Base-by-base conservation (phyloP, 352 stramenopile species). In the Globisporangium echinulatum region DNA sequence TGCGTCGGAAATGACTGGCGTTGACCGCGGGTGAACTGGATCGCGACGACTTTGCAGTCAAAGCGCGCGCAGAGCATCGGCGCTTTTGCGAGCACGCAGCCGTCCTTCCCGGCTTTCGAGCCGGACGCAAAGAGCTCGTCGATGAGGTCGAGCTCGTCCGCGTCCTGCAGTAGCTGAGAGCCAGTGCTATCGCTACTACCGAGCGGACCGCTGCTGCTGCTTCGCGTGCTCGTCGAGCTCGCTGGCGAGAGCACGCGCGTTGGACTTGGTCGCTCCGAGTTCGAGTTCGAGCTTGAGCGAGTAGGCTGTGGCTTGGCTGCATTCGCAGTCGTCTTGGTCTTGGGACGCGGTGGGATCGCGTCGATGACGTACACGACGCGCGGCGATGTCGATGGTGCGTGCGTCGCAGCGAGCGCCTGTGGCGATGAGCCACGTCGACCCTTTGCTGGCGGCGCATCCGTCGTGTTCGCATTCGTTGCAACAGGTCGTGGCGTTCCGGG, bases 331-430 rank as follows among this genome's bases (percentile, higher is more conserved):
- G 55, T 53, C 14, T 66, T 68, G 17, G 43, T 55, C 33, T 65
- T 56, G 37, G 68, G 62, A 17, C 59, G 69, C 46, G 79, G 82
- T 11, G 83, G 81, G 7, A 93, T 65, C 10, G 84, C 84, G 53
- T 93, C 84, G 44, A 93, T 56, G 19, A 92, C 84, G 65, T 79
- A 90, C 4, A 93, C 75, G 36, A 93, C 82, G 36, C 72, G 72
- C 19, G 75, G 56, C 17, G 54, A 52, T 11, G 17, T 40, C 13
- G 43, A n/a, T 10, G 33, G 10, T 9, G 33, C 17, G 14, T 53
- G 36, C 10, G 37, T 37, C 36, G 33, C 44, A 48, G 15, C 47
- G 11, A 49, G 37, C 7, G 46, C 46, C 7, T 39, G 13, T 9
- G 55, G 55, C 1, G 55, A 53, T 14, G 55, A 60, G n/a, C 55